These are phyloP conservation scores for Hypoxylon cercidicola DNA, from an alignment of 495 filamentous ascomycete species.

Conservation along the genomic window DNA sequence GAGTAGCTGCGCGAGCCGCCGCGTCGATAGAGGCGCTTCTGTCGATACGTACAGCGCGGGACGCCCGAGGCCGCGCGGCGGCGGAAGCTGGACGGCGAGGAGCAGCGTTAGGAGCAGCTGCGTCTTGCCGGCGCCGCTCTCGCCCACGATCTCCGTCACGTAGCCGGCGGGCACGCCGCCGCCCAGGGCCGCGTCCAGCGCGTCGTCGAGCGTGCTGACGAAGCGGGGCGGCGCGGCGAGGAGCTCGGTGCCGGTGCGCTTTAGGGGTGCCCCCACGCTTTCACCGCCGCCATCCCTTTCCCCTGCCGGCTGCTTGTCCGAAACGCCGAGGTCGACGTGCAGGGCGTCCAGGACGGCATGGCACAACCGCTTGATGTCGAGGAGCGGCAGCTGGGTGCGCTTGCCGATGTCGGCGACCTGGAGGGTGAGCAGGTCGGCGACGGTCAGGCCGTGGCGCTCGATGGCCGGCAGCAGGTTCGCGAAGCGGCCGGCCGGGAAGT, in stretches of 20 bases:
- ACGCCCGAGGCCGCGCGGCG: slow-evolving; percentile 73
- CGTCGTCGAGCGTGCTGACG: slow-evolving; percentile 83
- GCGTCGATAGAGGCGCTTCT: slow-evolving; percentile 83
- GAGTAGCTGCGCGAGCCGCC: slow-evolving; percentile 81
- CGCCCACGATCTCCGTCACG: slow-evolving; percentile 90
- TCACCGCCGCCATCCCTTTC: slow-evolving; percentile 1
- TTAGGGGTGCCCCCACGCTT: slow-evolving; percentile 22
- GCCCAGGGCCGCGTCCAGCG: slow-evolving; percentile 76
- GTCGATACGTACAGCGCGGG: slow-evolving; percentile 94
- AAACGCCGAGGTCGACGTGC: slow-evolving; percentile 70
- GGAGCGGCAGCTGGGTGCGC: slow-evolving; percentile 81
- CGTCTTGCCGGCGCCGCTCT: slow-evolving; percentile 96
- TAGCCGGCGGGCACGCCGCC: slow-evolving; percentile 88
- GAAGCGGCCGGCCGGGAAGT: slow-evolving; percentile 75
- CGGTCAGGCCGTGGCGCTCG: slow-evolving; percentile 78
- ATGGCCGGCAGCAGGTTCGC: slow-evolving; percentile 80
- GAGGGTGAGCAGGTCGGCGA: slow-evolving; percentile 85
- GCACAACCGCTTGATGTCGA: slow-evolving; percentile 78
- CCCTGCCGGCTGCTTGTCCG: slow-evolving; percentile 27
- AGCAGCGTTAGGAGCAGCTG: slow-evolving; percentile 89
- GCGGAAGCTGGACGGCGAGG: slow-evolving; percentile 80
- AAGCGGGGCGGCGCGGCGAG: slow-evolving; percentile 59
- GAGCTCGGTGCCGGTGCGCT: slow-evolving; percentile 53
- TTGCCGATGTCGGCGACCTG: slow-evolving; percentile 86
- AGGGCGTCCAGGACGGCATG: slow-evolving; percentile 71